Conservation (phyloP, 1,139 yeast genomes). For the Magnusiomyces suaveolens region DNA sequence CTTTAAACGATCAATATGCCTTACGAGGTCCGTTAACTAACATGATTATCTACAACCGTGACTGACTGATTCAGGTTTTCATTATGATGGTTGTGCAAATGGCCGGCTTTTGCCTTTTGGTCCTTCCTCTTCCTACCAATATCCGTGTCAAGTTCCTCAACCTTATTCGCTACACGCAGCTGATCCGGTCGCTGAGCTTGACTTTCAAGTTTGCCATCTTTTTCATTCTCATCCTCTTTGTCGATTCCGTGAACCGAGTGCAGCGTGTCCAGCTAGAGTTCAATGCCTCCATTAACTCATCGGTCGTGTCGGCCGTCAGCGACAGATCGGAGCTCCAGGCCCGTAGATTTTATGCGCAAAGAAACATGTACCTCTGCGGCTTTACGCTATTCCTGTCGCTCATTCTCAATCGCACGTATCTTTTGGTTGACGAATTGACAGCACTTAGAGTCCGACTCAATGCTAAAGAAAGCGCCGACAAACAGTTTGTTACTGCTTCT, state of each 20-base stretch:
- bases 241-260: constrained; percentile 84
- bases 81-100: constrained; percentile 67
- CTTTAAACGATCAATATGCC: too few relatives aligned
- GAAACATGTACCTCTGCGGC: constrained; percentile 94
- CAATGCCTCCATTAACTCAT: constrained; percentile 16
- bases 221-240: constrained; percentile 72
- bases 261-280: constrained; percentile 56
- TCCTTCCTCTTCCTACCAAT: constrained; percentile 75
- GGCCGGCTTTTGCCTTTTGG: constrained; percentile 66
- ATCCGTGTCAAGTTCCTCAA: constrained; percentile 60
- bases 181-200: constrained; percentile 41
- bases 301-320: constrained; percentile 1
- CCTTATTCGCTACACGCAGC: constrained; percentile 61
- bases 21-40: too few relatives aligned
- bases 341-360: constrained; percentile 86
- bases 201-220: constrained; percentile 59
- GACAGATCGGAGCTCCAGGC: constrained; percentile 69
- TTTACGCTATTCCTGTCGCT: constrained; percentile 84
- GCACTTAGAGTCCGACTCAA: constrained; percentile 21
- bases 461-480: constrained; percentile 21
- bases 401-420: constrained; percentile 74
- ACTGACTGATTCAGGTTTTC: too few relatives aligned
- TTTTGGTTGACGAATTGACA: constrained; percentile 67
- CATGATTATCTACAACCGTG: too few relatives aligned
- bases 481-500: constrained; percentile 35